These are phyloP conservation scores for Magnusiomyces sp. DNA, from an alignment of 1,139 yeast genomes.

Conservation along the genomic window DNA sequence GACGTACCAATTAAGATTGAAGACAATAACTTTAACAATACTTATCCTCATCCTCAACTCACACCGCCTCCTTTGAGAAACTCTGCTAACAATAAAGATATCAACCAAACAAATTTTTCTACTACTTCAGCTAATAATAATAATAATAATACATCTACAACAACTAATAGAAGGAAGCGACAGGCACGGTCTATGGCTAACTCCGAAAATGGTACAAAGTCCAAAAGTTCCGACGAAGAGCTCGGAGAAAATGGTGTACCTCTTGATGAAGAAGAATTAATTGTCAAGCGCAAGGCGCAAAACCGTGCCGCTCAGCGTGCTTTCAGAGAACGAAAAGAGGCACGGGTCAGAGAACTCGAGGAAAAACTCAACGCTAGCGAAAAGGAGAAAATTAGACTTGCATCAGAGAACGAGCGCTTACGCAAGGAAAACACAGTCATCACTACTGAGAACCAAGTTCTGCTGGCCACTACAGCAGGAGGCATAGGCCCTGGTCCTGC, in stretches of 20 bases:
- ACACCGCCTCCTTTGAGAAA: no score
- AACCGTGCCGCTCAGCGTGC: slow-evolving; percentile 89
- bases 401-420: slow-evolving; percentile 46
- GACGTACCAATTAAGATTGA: no score
- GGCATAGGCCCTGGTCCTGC: no score
- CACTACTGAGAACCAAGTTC: slow-evolving; percentile 51
- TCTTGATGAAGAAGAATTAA: slow-evolving; percentile 41
- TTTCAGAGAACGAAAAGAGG: slow-evolving; percentile 77
- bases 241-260: not conserved
- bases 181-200: not conserved
- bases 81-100: no score
- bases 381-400: slow-evolving; percentile 44
- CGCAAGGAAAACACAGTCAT: slow-evolving; percentile 48
- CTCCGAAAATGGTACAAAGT: not conserved
- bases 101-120: no score
- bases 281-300: slow-evolving; percentile 61
- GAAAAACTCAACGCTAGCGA: slow-evolving; percentile 53
- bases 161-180: not conserved
- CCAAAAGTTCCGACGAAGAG: not conserved
- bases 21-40: no score
- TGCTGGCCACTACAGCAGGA: slow-evolving; percentile 32
- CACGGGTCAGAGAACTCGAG: slow-evolving; percentile 60
- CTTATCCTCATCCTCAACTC: no score
- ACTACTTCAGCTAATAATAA: no score
- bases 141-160: no score